These are phyloP conservation scores for Xylaria sp. DNA, from an alignment of 2,329 filamentous ascomycete genomes.

Conservation along the genomic window DNA sequence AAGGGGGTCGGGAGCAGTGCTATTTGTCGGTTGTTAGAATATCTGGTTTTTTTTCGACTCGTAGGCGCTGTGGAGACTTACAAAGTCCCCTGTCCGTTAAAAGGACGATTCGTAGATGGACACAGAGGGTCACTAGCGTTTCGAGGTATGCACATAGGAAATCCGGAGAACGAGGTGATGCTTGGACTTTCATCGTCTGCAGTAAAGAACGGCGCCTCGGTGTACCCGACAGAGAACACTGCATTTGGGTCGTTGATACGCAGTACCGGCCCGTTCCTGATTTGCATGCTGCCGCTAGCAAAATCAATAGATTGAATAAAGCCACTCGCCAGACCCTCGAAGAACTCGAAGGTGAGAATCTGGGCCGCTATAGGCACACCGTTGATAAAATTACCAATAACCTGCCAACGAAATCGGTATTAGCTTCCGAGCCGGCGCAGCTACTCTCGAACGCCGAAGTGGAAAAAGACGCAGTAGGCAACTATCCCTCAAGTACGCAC, in stretches of 20 bases:
- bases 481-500: no score
- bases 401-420: conserved; percentile 30
- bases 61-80: conserved; percentile 22
- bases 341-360: conserved; percentile 44
- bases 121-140: conserved; percentile 45
- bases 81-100: conserved; percentile 43
- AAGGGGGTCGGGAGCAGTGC: conserved; percentile 44
- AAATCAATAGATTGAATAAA: conserved; percentile 45
- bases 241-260: conserved; percentile 54
- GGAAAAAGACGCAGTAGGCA: not conserved
- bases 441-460: not conserved
- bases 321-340: conserved; percentile 44
- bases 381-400: conserved; percentile 46
- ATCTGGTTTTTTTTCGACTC: not conserved
- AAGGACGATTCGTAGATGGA: conserved; percentile 43
- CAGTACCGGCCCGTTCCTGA: conserved; percentile 41
- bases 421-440: not conserved
- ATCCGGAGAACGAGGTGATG: conserved; percentile 54
- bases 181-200: conserved; percentile 56
- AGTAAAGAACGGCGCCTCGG: conserved; percentile 48
- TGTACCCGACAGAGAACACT: conserved; percentile 48
- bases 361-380: conserved; percentile 43
- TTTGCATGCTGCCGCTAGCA: conserved; percentile 43
- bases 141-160: conserved; percentile 58
- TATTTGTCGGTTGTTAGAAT: conserved; percentile 20